These are phyloP conservation scores for Areca catechu DNA, from an alignment of 176 grass and related monocot genomes.

Conservation along the genomic window DNA sequence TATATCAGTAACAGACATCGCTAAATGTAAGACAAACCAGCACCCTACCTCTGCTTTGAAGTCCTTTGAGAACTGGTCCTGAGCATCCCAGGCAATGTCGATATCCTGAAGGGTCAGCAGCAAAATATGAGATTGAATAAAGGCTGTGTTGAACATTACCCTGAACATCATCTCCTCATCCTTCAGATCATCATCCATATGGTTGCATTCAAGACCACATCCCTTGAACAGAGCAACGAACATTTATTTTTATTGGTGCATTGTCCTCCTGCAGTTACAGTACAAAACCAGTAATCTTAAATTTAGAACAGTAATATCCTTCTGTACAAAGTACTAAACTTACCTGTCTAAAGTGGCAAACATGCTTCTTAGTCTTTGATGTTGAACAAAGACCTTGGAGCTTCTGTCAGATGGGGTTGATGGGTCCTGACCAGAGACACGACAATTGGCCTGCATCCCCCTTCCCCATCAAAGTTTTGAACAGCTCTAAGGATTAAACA, in stretches of 20 bases:
- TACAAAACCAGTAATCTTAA: slow-evolving; percentile 41
- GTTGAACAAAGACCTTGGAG: slow-evolving; percentile 34
- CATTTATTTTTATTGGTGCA: slow-evolving; percentile 68
- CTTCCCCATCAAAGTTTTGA: slow-evolving; percentile 71
- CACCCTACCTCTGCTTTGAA: slow-evolving; percentile 85
- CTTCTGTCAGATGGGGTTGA: slow-evolving; percentile 34
- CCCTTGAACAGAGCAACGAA: slow-evolving; percentile 77
- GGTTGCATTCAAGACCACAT: slow-evolving; percentile 81
- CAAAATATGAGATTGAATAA: slow-evolving; percentile 87
- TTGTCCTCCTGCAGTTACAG: slow-evolving; percentile 69
- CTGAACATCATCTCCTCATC: slow-evolving; percentile 72
- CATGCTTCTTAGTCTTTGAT: slow-evolving; percentile 61
- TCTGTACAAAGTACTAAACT: slow-evolving; percentile 3
- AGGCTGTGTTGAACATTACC: slow-evolving; percentile 88
- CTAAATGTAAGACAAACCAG: slow-evolving; percentile 21
- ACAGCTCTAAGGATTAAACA: slow-evolving; percentile 79
- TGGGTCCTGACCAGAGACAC: slow-evolving; percentile 66
- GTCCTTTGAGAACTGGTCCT: slow-evolving; percentile 63
- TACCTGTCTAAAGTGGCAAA: slow-evolving; percentile 77
- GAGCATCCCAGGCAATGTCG: slow-evolving; percentile 59
- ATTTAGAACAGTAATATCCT: slow-evolving; percentile 24
- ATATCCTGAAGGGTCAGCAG: slow-evolving; percentile 66
- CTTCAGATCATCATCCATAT: slow-evolving; percentile 47
- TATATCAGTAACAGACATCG: neutral
- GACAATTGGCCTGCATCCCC: slow-evolving; percentile 72